Percentiles rank a stretch among this genome's conserved stretches.
Evolutionary conservation across 345 rosid species (phyloP).

Genomic region (Pistacia integerrima): DNA sequence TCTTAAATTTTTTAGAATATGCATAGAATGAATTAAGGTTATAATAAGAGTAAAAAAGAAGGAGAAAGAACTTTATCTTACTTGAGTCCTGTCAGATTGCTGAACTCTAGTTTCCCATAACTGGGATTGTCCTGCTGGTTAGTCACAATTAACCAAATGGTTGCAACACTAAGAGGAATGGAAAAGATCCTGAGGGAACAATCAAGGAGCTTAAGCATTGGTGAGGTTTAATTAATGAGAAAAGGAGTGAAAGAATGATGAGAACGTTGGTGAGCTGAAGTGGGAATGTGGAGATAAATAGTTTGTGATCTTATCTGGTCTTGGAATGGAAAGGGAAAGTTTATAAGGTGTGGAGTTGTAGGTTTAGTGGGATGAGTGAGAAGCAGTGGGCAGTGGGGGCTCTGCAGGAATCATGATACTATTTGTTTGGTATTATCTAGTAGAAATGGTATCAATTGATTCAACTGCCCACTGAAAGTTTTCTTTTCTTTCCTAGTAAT

Average conservation of each 20-base stretch:
- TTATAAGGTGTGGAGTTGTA: not conserved
- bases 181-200: slow-evolving; percentile 66
- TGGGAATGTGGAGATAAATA: not conserved
- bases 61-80: slow-evolving; percentile 19
- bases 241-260: not conserved
- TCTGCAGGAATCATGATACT: slow-evolving; percentile 11
- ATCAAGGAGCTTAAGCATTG: slow-evolving; percentile 59
- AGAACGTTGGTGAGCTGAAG: slow-evolving; percentile 1
- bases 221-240: slow-evolving; percentile 25
- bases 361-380: slow-evolving; percentile 35
- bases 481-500: not conserved
- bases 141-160: slow-evolving; percentile 79
- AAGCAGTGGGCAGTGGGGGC: slow-evolving; percentile 29
- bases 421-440: slow-evolving; percentile 13
- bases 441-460: slow-evolving; percentile 1
- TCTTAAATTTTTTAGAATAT: not conserved
- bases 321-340: slow-evolving; percentile 7
- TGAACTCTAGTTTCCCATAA: slow-evolving; percentile 59
- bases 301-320: not conserved
- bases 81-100: slow-evolving; percentile 74
- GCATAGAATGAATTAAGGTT: not conserved
- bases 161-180: slow-evolving; percentile 72
- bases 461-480: not conserved
- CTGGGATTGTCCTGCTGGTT: slow-evolving; percentile 58
- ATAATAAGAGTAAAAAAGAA: not conserved